A percentile compares a stretch with the other conserved stretches of the same genome.
Evolutionary conservation across 768 basidiomycete species (phyloP).

Genomic region (Trametes villosa): DNA sequence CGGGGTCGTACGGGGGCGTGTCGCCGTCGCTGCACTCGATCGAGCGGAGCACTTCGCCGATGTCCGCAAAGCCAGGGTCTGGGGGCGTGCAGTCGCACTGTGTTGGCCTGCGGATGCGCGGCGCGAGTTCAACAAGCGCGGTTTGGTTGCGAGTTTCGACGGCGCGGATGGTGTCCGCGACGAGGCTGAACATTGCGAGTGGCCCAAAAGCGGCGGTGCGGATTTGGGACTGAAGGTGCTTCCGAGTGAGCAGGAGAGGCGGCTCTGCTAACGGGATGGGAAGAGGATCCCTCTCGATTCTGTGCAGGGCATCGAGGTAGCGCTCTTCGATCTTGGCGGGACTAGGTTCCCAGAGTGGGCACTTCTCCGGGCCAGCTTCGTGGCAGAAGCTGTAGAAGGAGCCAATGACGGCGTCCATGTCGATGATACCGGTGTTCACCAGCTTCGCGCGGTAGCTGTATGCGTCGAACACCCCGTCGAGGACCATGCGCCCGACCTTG

Average conservation of each 20-base stretch:
- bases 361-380: constrained; percentile 29
- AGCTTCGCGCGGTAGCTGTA: constrained; percentile 25
- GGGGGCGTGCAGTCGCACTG: constrained; percentile 16
- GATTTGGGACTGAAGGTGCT: constrained; percentile 9
- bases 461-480: constrained; percentile 38
- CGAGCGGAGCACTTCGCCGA: constrained; percentile 17
- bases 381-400: constrained; percentile 26
- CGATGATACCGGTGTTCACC: constrained; percentile 30
- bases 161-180: constrained; percentile 15
- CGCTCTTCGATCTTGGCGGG: constrained; percentile 24
- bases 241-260: constrained; percentile 18
- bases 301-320: constrained; percentile 10
- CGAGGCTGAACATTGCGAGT: background rate
- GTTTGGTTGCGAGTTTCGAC: constrained; percentile 13
- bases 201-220: constrained; percentile 20
- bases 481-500: constrained; percentile 35
- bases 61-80: background rate
- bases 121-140: constrained; percentile 15
- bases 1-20: background rate
- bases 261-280: constrained; percentile 18
- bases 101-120: constrained; percentile 6
- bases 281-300: constrained; percentile 11
- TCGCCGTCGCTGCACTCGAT: constrained; percentile 24
- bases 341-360: constrained; percentile 31
- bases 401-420: constrained; percentile 29